Conservation (phyloP, 208 protist species). For the Leptomonas pyrrhocoris region DNA sequence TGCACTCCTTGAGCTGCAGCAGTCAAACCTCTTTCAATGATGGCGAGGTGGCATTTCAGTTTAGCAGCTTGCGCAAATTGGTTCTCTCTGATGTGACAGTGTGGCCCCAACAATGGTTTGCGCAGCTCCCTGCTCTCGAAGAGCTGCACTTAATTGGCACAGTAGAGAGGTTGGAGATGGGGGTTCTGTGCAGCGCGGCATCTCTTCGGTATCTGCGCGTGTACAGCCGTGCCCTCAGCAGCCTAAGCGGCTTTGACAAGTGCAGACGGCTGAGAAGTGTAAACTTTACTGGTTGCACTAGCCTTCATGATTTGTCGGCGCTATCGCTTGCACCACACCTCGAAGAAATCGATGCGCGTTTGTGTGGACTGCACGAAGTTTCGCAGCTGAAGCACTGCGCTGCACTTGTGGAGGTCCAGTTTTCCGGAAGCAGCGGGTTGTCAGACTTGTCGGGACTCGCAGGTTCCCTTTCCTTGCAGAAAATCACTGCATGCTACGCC, state of each 20-base stretch:
- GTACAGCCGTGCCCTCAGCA: not conserved
- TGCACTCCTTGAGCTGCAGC: not conserved
- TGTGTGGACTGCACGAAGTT: not conserved
- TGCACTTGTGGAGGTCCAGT: not conserved
- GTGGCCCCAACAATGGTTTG: not conserved
- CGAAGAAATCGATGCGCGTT: not conserved
- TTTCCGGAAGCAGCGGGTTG: not conserved
- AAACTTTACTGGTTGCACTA: constrained; percentile 1
- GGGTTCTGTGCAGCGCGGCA: not conserved
- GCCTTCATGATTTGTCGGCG: not conserved
- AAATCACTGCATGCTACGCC: not conserved
- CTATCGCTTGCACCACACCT: not conserved
- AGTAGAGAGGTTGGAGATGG: not conserved
- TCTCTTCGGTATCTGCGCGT: not conserved
- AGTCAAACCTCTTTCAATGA: not conserved
- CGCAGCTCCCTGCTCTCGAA: not conserved
- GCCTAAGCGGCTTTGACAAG: not conserved
- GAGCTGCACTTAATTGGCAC: not conserved
- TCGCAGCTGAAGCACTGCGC: not conserved
- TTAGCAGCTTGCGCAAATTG: not conserved
- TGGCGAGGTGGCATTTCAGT: not conserved
- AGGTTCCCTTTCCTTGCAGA: not conserved
- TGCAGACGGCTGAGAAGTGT: not conserved
- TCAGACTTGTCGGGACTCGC: not conserved
- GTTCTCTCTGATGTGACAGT: not conserved